These are phyloP conservation scores for Candida sp. DNA, from an alignment of 1,139 yeast genomes.

Conservation along the genomic window DNA sequence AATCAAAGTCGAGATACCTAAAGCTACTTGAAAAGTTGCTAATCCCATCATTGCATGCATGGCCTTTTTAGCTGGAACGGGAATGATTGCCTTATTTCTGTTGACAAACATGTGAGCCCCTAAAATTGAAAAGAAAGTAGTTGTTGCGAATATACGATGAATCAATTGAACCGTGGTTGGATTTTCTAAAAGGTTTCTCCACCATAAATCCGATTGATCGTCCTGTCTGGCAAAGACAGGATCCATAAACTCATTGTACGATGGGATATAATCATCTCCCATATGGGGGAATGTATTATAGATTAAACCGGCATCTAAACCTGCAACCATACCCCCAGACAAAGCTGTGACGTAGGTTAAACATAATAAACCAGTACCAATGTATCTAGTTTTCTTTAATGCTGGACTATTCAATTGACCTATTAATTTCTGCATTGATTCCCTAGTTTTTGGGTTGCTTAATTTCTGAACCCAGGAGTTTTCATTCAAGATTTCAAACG, in stretches of 20 bases:
- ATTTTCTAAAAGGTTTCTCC: slow-evolving; percentile 93
- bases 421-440: slow-evolving; percentile 49
- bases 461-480: slow-evolving; percentile 47
- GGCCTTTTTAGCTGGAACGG: slow-evolving; percentile 48
- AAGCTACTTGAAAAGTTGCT: slow-evolving; percentile 74
- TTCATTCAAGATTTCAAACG: slow-evolving; percentile 77
- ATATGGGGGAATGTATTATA: slow-evolving; percentile 96
- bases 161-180: slow-evolving; percentile 95
- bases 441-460: slow-evolving; percentile 47
- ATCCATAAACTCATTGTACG: slow-evolving; percentile 69
- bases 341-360: slow-evolving; percentile 85
- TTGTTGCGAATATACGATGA: slow-evolving; percentile 81
- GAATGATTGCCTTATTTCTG: slow-evolving; percentile 57
- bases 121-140: slow-evolving; percentile 71
- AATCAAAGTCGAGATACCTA: slow-evolving; percentile 83
- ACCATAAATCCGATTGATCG: slow-evolving; percentile 72
- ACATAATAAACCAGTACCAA: slow-evolving; percentile 54
- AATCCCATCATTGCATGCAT: slow-evolving; percentile 76
- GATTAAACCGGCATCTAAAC: slow-evolving; percentile 94
- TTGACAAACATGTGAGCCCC: slow-evolving; percentile 64
- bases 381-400: slow-evolving; percentile 52
- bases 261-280: slow-evolving; percentile 83
- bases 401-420: slow-evolving; percentile 50
- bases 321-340: slow-evolving; percentile 99
- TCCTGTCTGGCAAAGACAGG: slow-evolving; percentile 65